Conservation (phyloP, 192 early-diverging fungal species). For the Podila epicladia region DNA sequence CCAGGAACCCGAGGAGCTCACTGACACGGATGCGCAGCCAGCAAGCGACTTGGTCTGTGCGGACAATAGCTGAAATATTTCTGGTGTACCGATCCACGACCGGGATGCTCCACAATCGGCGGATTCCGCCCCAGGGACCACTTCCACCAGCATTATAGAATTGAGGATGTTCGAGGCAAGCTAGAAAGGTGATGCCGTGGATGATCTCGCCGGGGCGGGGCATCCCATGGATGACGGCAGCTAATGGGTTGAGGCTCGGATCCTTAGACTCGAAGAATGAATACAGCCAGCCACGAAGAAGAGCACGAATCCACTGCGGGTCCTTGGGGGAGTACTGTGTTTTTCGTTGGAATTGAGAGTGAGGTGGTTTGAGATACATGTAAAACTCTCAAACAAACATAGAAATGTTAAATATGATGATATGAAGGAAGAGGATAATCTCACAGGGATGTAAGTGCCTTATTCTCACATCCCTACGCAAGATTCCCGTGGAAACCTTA, state of each 20-base stretch:
- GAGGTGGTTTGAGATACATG: neutral
- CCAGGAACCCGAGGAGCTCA: neutral
- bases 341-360: neutral
- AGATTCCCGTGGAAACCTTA: too few species aligned
- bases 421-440: too few species aligned
- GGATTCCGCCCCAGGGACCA: neutral
- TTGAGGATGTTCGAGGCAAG: neutral
- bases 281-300: neutral
- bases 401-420: too few species aligned
- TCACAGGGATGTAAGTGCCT: too few species aligned
- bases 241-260: neutral
- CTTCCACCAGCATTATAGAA: neutral
- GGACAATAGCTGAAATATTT: neutral
- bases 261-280: neutral
- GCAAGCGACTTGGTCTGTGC: conserved; percentile 2
- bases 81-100: neutral
- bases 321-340: neutral
- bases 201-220: neutral
- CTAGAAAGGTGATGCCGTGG: neutral
- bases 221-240: neutral
- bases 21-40: neutral
- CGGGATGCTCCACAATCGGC: neutral
- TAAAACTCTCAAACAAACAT: neutral
- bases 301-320: neutral
- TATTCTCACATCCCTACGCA: too few species aligned